A percentile compares a stretch with the other conserved stretches of the same genome.
Conservation (phyloP, 805 yeast genomes). For the Hanseniaspora guilliermondii region DNA sequence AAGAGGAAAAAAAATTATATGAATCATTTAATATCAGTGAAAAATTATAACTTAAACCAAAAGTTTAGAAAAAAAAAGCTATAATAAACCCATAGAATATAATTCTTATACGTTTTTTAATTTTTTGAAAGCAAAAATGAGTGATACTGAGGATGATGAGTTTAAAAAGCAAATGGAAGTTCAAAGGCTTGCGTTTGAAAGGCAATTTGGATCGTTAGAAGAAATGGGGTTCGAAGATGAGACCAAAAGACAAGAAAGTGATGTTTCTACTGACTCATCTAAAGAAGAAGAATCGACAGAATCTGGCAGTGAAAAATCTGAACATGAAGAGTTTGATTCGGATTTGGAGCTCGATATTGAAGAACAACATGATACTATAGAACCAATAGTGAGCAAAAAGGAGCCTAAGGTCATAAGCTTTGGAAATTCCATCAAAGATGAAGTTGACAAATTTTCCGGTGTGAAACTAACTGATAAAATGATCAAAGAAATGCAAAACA, state of each 20-base stretch:
- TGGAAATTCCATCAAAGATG: conserved; percentile 24
- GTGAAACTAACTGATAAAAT: conserved; percentile 29
- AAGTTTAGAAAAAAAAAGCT: neutral
- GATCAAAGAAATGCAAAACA: conserved; percentile 33
- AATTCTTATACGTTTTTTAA: too few species aligned
- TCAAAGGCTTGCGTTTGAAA: conserved; percentile 49
- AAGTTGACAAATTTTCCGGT: conserved; percentile 27
- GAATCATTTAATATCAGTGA: neutral
- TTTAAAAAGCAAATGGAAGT: conserved; percentile 30
- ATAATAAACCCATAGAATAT: too few species aligned
- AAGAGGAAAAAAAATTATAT: neutral
- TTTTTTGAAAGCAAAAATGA: too few species aligned
- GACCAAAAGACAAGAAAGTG: conserved; percentile 22
- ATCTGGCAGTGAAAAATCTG: neutral
- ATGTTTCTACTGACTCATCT: neutral
- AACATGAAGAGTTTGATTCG: conserved; percentile 19
- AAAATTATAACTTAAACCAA: neutral
- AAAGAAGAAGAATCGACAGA: neutral
- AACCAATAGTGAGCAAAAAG: neutral
- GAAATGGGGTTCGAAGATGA: conserved; percentile 41
- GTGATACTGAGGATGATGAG: conserved; percentile 16
- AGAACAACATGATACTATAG: conserved; percentile 17
- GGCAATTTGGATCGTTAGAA: conserved; percentile 50
- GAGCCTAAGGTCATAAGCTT: conserved; percentile 26
- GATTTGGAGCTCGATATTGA: conserved; percentile 14